Base-by-base conservation (phyloP, 495 filamentous ascomycete species). In the Cercophora sp. region DNA sequence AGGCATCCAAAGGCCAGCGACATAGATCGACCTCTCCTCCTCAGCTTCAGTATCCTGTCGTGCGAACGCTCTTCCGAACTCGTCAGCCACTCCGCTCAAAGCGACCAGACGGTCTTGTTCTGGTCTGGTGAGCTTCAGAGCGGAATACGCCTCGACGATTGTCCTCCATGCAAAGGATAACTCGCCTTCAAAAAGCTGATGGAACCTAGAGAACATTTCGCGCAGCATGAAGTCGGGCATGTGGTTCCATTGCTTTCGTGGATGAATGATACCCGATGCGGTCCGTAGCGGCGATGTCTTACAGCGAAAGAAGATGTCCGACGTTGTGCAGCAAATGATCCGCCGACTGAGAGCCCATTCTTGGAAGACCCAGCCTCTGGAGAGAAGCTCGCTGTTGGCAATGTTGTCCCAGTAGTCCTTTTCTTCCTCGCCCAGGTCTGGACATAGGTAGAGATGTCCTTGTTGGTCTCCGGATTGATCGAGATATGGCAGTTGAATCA, bases 321-420 rank as follows among this genome's bases (percentile, higher is more conserved):
- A 16, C 24, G 47, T 31, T 3, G 54, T 57, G 34, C 3, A 57
- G 42, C 54, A 57, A 2, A 48, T 18, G 2, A 57, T 34, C 6
- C 54, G 54, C 6, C 54, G 54, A 36, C 54, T 57, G n/a, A 57
- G 48, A 1, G 36, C 13, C 40, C 40, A 51, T 24, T 57, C 54
- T 20, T 57, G 54, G 25, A 51, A 57, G 6, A 57, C 24, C 54
- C 54, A 52, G 23, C 48, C 54, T 19, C 54, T 23, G 8, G 48
- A 22, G 32, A 57, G 41, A 32, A 57, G 13, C 11, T 57, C 54
- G 34, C 40, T 41, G 5, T 25, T 37, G 15, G 40, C 19, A 16
- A 57, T 37, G 8, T 25, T 46, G 6, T 22, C n/a, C 31, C 35
- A 13, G 24, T 41, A 48, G 20, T 42, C 18, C 9, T 43, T 10